A percentile compares a stretch with the other conserved stretches of the same genome.
These are phyloP conservation scores for Aspergillus felis DNA, from an alignment of 2,329 filamentous ascomycete species.

Conservation along the genomic window DNA sequence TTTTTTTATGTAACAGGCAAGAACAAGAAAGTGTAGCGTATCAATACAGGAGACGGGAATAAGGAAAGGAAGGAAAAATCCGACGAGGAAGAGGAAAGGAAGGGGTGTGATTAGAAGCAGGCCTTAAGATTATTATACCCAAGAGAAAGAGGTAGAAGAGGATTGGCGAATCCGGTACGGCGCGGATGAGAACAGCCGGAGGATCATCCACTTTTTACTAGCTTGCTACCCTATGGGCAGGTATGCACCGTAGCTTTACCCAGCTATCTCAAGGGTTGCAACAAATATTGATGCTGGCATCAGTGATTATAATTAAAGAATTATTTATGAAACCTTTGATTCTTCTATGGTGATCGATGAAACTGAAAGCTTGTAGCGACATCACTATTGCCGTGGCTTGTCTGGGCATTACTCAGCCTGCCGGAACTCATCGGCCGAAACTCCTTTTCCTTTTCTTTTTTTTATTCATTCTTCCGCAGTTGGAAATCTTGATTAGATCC, in stretches of 20 bases:
- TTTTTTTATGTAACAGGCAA: background rate
- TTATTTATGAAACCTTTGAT: background rate
- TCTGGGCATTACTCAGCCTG: background rate
- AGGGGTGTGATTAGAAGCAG: background rate
- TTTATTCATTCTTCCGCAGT: background rate
- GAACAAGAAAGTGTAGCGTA: background rate
- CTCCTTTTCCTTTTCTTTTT: background rate
- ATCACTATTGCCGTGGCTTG: background rate
- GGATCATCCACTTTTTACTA: background rate
- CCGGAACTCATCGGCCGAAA: background rate
- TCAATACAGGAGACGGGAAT: background rate
- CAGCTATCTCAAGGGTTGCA: background rate
- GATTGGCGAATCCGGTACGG: constrained; percentile 9
- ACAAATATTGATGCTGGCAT: background rate
- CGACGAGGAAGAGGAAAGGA: background rate
- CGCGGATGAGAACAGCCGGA: constrained; percentile 9
- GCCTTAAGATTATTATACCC: background rate
- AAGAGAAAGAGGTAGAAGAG: background rate
- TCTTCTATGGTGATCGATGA: background rate
- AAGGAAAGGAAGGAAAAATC: background rate
- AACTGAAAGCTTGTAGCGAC: background rate
- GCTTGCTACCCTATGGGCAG: background rate
- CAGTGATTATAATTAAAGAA: background rate
- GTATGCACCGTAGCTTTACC: background rate
- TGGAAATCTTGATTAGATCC: background rate